phyloP scores from a whole-genome alignment of 805 yeast species.

The Ogataea henricii region DNA sequence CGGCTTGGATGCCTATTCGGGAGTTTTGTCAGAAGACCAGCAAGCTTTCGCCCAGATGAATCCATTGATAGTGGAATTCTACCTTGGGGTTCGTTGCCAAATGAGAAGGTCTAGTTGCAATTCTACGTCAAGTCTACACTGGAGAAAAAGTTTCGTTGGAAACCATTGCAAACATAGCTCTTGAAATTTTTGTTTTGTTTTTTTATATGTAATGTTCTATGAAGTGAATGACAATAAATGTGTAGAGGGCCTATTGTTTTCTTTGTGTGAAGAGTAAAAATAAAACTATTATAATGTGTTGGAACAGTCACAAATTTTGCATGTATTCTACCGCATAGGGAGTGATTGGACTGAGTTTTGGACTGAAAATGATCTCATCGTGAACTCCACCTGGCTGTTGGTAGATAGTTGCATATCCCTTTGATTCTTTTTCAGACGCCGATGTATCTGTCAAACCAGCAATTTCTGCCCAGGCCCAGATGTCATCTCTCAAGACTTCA shows the following conservation, averaged over 20 bases:
- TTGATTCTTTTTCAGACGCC: background rate
- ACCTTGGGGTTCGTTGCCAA: too few relatives aligned
- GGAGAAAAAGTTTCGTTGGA: too few relatives aligned
- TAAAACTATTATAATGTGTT: background rate
- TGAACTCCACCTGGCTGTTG: conserved; percentile 10
- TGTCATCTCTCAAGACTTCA: conserved; percentile 10
- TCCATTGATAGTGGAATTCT: too few relatives aligned
- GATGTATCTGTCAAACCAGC: conserved; percentile 3
- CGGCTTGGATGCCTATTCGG: background rate
- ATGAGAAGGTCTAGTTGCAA: too few relatives aligned
- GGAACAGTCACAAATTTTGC: background rate
- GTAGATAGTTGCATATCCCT: conserved; percentile 2
- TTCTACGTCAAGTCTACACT: too few relatives aligned
- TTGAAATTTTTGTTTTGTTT: too few relatives aligned
- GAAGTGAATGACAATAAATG: too few relatives aligned
- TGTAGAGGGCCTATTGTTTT: too few relatives aligned
- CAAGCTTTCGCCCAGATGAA: too few relatives aligned
- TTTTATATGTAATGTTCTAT: too few relatives aligned
- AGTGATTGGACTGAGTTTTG: conserved; percentile 8
- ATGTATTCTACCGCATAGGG: conserved; percentile 6
- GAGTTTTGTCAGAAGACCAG: too few relatives aligned
- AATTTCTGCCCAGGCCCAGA: conserved; percentile 1
- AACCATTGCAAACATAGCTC: too few relatives aligned
- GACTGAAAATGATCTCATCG: conserved; percentile 9
- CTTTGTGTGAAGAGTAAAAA: background rate